A percentile compares a stretch with the other conserved stretches of the same genome.
These are phyloP conservation scores for Glycine tomentella DNA, from an alignment of 306 rosid species.

Conservation along the genomic window DNA sequence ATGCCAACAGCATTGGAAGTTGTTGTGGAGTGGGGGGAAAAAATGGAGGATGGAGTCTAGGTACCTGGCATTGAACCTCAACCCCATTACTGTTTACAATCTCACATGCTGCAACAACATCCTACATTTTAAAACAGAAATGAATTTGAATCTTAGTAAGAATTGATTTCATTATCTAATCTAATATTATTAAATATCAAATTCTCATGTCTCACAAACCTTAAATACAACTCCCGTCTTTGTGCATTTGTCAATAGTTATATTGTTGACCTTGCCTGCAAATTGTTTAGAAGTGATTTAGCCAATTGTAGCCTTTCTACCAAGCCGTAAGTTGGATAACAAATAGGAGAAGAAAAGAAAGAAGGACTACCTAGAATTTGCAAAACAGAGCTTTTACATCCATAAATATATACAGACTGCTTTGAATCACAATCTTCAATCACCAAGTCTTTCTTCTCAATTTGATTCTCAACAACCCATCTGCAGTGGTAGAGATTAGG, in stretches of 20 bases:
- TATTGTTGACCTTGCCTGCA: slow-evolving; percentile 98
- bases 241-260: slow-evolving; percentile 92
- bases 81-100: slow-evolving; percentile 90
- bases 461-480: slow-evolving; percentile 99
- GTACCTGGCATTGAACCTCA: slow-evolving; percentile 98
- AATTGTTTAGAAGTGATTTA: slow-evolving; percentile 42
- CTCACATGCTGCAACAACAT: slow-evolving; percentile 99
- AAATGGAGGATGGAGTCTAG: neutral
- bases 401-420: slow-evolving; percentile 92
- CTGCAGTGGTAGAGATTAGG: slow-evolving; percentile 50
- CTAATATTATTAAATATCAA: neutral
- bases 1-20: slow-evolving; percentile 32
- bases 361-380: slow-evolving; percentile 79
- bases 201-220: slow-evolving; percentile 55
- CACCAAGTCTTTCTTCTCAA: slow-evolving; percentile 80
- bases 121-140: slow-evolving; percentile 61
- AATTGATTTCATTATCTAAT: slow-evolving; percentile 10
- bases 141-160: slow-evolving; percentile 33
- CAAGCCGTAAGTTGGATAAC: slow-evolving; percentile 31
- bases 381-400: slow-evolving; percentile 96
- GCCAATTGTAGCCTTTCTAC: slow-evolving; percentile 26
- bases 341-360: slow-evolving; percentile 17
- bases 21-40: slow-evolving; percentile 6
- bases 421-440: slow-evolving; percentile 92
- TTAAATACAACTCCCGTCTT: slow-evolving; percentile 88